Evolutionary conservation across 352 stramenopile species (phyloP).

Genomic region (Pythium phragmiticola): DNA sequence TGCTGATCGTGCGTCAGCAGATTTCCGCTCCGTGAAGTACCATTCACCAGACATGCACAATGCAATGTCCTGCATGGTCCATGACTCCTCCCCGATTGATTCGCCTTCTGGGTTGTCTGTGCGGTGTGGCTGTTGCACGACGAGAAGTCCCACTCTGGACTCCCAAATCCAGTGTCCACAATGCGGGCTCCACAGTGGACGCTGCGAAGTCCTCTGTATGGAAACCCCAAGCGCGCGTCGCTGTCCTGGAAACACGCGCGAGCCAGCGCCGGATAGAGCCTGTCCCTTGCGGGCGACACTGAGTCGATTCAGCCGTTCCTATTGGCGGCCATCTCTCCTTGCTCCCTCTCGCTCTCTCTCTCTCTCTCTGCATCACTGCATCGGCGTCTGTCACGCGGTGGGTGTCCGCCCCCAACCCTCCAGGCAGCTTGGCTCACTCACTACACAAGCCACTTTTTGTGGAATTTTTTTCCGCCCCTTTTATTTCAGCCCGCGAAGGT

Average conservation of each 20-base stretch:
- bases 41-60: too few species aligned
- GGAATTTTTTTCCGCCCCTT: constrained; percentile 3
- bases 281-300: background rate
- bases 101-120: too few species aligned
- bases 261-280: background rate
- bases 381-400: constrained; percentile 1
- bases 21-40: too few species aligned
- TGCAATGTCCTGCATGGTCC: too few species aligned
- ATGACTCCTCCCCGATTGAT: too few species aligned
- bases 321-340: background rate
- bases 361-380: constrained; percentile 5
- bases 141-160: too few species aligned
- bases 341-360: background rate
- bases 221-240: too few species aligned
- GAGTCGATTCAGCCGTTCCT: background rate
- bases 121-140: too few species aligned
- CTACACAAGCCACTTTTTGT: background rate
- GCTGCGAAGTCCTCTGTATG: background rate
- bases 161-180: too few species aligned
- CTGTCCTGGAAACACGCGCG: background rate
- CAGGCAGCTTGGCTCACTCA: background rate
- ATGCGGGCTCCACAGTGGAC: too few species aligned
- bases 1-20: too few species aligned
- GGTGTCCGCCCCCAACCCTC: constrained; percentile 6
- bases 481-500: constrained; percentile 5